Percentiles rank a stretch among this genome's conserved stretches.
Conservation (phyloP, 163 green algal species). For the Chloromonas sp. region DNA sequence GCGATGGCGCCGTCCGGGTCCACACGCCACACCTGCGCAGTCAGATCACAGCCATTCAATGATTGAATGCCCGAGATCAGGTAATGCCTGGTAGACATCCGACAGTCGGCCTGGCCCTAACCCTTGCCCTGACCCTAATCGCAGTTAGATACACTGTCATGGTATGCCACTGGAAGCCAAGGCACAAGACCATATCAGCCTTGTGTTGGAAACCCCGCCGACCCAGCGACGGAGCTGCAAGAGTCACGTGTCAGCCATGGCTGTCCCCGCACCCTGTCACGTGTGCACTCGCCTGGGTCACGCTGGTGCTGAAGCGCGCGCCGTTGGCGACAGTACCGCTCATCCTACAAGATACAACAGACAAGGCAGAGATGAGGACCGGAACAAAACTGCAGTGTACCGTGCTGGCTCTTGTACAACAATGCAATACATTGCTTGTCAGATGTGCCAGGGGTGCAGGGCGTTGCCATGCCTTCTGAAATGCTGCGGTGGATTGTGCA, state of each 20-base stretch:
- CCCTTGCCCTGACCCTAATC: not conserved
- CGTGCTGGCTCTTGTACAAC: no score
- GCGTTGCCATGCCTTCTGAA: no score
- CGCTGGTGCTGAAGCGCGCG: not conserved
- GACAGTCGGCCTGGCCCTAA: not conserved
- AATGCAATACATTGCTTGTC: no score
- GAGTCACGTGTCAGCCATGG: no score
- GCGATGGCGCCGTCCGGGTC: not conserved
- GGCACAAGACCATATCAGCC: no score
- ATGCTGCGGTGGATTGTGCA: no score
- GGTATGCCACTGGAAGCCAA: not conserved
- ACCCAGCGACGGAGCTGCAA: no score
- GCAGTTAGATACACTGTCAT: not conserved
- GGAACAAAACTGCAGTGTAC: no score
- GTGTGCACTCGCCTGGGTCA: not conserved
- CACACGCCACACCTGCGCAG: not conserved
- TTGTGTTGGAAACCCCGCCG: no score
- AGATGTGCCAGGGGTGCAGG: no score
- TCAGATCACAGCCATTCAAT: no score
- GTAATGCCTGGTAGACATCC: not conserved
- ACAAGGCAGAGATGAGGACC: no score
- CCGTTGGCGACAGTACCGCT: not conserved
- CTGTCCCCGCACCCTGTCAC: not conserved
- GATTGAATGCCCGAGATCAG: not conserved
- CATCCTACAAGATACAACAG: not conserved